phyloP scores from a whole-genome alignment of 2,329 filamentous ascomycete species.

The Venturiaceae sp. region DNA sequence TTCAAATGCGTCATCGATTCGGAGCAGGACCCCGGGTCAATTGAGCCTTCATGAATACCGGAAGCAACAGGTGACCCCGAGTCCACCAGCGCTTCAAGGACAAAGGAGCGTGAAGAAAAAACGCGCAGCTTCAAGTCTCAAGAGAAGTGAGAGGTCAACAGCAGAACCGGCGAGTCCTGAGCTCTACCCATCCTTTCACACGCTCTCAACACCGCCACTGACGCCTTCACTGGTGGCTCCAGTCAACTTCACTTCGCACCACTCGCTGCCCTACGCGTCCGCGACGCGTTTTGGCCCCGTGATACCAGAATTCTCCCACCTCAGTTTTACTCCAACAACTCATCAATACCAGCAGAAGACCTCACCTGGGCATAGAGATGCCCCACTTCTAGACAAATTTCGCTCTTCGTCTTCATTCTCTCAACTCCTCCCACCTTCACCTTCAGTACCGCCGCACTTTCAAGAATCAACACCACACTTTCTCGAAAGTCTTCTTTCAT shows the following conservation, averaged over 20 bases:
- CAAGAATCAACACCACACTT: not conserved
- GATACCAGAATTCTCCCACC: not conserved
- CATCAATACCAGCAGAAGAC: not conserved
- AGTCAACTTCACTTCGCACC: not conserved
- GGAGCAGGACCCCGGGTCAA: slow-evolving; percentile 6
- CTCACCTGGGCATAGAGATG: not conserved
- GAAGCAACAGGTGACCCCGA: slow-evolving; percentile 6
- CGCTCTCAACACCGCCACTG: slow-evolving; percentile 1
- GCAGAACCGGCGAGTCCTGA: not conserved
- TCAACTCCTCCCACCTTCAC: not conserved
- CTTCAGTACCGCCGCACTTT: not conserved
- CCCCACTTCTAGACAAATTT: not conserved
- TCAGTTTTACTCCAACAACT: not conserved
- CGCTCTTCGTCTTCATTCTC: not conserved
- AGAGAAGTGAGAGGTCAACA: not conserved
- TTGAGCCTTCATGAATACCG: slow-evolving; percentile 9
- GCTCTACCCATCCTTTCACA: not conserved
- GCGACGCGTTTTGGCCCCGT: not conserved
- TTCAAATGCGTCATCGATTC: slow-evolving; percentile 1
- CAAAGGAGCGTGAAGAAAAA: slow-evolving; percentile 7
- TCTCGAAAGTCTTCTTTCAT: not conserved
- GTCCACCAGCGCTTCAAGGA: slow-evolving; percentile 6
- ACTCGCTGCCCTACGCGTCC: not conserved
- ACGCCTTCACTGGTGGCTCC: slow-evolving; percentile 4
- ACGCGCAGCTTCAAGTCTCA: not conserved